Evolutionary conservation across 495 filamentous ascomycete species (phyloP).

Genomic region (Cryomyces antarcticus): DNA sequence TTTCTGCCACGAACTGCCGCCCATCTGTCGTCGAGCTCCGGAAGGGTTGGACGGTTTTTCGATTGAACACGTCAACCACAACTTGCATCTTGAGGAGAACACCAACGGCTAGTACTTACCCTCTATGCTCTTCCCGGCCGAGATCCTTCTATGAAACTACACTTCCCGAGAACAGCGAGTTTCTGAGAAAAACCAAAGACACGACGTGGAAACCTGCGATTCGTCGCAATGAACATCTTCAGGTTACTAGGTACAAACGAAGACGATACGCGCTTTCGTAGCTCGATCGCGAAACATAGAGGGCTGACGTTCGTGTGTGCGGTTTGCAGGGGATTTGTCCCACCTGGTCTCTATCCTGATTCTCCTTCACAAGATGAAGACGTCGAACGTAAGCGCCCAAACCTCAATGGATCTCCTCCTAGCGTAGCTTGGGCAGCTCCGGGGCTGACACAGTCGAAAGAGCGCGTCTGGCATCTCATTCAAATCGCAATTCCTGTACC

Average conservation of each 20-base stretch:
- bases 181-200: too few species aligned
- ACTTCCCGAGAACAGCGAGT: too few species aligned
- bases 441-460: too few species aligned
- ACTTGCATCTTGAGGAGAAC: too few species aligned
- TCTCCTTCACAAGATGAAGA: conserved; percentile 85
- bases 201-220: too few species aligned
- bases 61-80: too few species aligned
- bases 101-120: too few species aligned
- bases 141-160: too few species aligned
- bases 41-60: too few species aligned
- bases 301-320: conserved; percentile 1
- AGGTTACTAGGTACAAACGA: conserved; percentile 56
- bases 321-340: conserved; percentile 61
- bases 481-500: conserved; percentile 87
- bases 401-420: not conserved
- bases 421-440: not conserved
- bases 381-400: conserved; percentile 45
- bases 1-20: too few species aligned
- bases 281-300: not conserved
- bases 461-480: conserved; percentile 94
- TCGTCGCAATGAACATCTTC: conserved; percentile 63
- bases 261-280: not conserved
- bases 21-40: too few species aligned
- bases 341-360: conserved; percentile 90
- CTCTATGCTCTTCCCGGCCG: too few species aligned